Base-by-base conservation (phyloP, 1,284 basidiomycete species). In the Garcileccinum viscosum region DNA sequence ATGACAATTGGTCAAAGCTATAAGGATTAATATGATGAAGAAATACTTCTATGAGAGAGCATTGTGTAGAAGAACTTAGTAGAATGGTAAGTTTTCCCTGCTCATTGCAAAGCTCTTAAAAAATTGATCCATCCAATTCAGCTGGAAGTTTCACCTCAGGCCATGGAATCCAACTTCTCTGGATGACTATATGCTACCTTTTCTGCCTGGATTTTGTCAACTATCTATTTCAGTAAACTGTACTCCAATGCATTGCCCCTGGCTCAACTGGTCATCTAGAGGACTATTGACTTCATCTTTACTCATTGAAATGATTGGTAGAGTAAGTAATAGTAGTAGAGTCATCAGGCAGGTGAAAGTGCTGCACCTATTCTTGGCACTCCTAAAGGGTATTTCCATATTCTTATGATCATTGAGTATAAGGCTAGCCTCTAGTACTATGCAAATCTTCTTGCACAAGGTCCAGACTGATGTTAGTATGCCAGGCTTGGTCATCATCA, bases 381-480 rank as follows among this genome's bases (percentile, higher is more conserved):
- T 4, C 71, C 74, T 24, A 27, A 56, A 56, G 50, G 50, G 27
- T 9, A 27, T 64, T 65, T 73, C 1, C 80, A 81, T 3, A 68
- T 87, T 1, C 80, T 79, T 14, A 84, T 87, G 56, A 78, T 86
- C 40, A 85, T 84, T 0, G 85, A 87, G 71, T 86, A 85, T 5
- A 85, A 87, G 73, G 86, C 85, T 0, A 83, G 82, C 70, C 71
- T 87, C 6, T 81, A 87, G 68, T 87, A 80, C 68, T 86, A 85
- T 63, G 70, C 77, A n/a, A 81, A 78, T 60, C 77, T 84, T 11
- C 74, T 84, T 12, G 69, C 77, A n/a, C 32, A 22, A 35, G 22
- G 32, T 15, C n/a, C 58, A 11, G 14, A 59, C 22, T 40, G n/a
- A n/a, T n/a, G 6, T 9, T 12, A 59, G 33, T 27, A 53, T 27